Conservation (phyloP, 805 yeast genomes). For the Pichia paraexigua region DNA sequence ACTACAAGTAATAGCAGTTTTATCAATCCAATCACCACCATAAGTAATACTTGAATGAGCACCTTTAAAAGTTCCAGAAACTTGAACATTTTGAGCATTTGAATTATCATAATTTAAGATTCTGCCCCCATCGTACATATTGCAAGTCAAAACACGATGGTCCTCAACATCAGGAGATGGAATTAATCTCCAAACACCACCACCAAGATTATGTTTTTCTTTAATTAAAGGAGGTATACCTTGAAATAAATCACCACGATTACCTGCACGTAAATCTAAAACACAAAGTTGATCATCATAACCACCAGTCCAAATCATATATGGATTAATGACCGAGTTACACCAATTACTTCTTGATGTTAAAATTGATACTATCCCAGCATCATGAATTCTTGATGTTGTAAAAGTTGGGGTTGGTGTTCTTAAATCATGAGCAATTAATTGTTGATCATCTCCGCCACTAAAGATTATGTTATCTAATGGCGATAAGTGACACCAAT, state of each 20-base stretch:
- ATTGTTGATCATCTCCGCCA: conserved; percentile 84
- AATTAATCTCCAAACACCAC: conserved; percentile 91
- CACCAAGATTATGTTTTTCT: conserved; percentile 53
- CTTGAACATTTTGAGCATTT: conserved; percentile 18
- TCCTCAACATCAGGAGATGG: conserved; percentile 45
- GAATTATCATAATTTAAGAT: conserved; percentile 36
- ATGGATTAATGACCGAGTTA: conserved; percentile 24
- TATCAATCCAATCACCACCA: conserved; percentile 83
- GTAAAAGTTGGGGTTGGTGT: conserved; percentile 30
- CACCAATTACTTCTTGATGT: conserved; percentile 41
- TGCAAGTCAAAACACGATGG: conserved; percentile 61
- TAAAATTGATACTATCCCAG: conserved; percentile 84
- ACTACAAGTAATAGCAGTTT: conserved; percentile 68
- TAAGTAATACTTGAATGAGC: conserved; percentile 91
- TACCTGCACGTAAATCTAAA: conserved; percentile 56
- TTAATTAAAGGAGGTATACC: conserved; percentile 47
- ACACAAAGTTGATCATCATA: conserved; percentile 75
- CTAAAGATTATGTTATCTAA: conserved; percentile 55
- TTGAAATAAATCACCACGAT: conserved; percentile 16
- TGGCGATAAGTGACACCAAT: conserved; percentile 51
- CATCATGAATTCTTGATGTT: conserved; percentile 60
- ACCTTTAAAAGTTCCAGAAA: conserved; percentile 43
- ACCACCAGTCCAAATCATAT: conserved; percentile 74
- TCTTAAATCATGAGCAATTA: conserved; percentile 68
- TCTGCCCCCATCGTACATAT: conserved; percentile 95